A percentile compares a stretch with the other conserved stretches of the same genome.
These are phyloP conservation scores for Haematococcus lacustris DNA, from an alignment of 139 green algal species.

Conservation along the genomic window DNA sequence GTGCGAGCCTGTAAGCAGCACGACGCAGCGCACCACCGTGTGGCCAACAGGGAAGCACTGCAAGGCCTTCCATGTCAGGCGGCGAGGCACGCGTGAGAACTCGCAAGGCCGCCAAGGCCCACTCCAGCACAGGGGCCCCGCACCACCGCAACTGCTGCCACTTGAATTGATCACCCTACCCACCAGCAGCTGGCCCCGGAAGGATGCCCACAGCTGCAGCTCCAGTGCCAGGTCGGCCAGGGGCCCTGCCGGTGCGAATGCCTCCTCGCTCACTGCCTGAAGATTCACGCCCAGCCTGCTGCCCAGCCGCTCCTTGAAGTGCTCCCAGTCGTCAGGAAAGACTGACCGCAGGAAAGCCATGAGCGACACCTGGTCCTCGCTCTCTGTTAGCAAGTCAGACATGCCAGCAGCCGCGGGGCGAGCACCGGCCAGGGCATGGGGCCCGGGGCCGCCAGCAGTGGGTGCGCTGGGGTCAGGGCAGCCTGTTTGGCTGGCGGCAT, in stretches of 20 bases:
- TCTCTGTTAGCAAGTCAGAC: constrained; percentile 31
- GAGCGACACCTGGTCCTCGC: constrained; percentile 23
- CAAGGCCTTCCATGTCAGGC: too few relatives aligned
- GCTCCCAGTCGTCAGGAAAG: constrained; percentile 14
- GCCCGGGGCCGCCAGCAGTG: too few relatives aligned
- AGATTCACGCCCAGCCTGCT: constrained; percentile 13
- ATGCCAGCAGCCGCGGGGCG: background rate
- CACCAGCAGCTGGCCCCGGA: constrained; percentile 72
- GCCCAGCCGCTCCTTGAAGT: constrained; percentile 40
- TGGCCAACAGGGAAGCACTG: background rate
- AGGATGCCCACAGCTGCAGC: constrained; percentile 69
- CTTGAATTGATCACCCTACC: background rate
- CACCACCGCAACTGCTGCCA: background rate
- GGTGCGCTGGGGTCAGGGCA: too few relatives aligned
- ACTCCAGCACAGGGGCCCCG: too few relatives aligned
- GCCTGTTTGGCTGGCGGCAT: too few relatives aligned
- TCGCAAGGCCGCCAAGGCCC: too few relatives aligned
- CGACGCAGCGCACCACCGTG: constrained; percentile 13
- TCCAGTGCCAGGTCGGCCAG: constrained; percentile 20
- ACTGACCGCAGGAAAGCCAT: constrained; percentile 26
- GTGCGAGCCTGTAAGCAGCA: constrained; percentile 50
- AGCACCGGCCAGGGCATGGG: too few relatives aligned
- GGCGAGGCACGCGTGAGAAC: too few relatives aligned
- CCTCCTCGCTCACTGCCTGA: constrained; percentile 24
- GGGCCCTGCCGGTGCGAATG: constrained; percentile 16